phyloP scores from a whole-genome alignment of 2,329 filamentous ascomycete genomes.

The Penicillium sp. region DNA sequence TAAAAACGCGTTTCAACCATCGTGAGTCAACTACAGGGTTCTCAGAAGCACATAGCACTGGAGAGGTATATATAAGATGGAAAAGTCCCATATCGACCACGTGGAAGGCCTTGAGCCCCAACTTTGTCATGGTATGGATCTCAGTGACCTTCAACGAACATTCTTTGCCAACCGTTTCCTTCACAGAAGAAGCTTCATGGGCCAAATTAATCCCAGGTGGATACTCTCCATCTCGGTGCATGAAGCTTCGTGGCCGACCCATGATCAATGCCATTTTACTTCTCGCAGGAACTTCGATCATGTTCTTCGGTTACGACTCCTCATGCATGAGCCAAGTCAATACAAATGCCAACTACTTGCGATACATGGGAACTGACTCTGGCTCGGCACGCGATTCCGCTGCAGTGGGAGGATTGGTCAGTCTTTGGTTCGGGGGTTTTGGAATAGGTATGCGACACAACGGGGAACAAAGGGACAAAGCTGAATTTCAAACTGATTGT shows the following conservation, averaged over 20 bases:
- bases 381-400: not conserved
- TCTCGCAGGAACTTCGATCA: not conserved
- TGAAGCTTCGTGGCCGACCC: not conserved
- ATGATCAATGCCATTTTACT: not conserved
- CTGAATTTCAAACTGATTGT: not conserved
- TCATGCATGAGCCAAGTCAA: not conserved
- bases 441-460: not conserved
- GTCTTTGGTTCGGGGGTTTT: not conserved
- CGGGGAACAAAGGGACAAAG: not conserved
- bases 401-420: not conserved
- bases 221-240: not conserved
- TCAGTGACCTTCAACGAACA: too few species aligned
- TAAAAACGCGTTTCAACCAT: too few species aligned
- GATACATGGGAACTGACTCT: not conserved
- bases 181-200: not conserved
- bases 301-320: not conserved
- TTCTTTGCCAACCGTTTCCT: not conserved
- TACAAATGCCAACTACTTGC: not conserved
- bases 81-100: not conserved
- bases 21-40: too few species aligned
- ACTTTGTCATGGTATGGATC: not conserved
- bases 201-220: not conserved
- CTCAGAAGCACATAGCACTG: not conserved
- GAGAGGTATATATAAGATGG: not conserved
- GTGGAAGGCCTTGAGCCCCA: not conserved